Evolutionary conservation across 1,284 basidiomycete genomes (phyloP).

Genomic region (Coniferiporia sulphurascens): DNA sequence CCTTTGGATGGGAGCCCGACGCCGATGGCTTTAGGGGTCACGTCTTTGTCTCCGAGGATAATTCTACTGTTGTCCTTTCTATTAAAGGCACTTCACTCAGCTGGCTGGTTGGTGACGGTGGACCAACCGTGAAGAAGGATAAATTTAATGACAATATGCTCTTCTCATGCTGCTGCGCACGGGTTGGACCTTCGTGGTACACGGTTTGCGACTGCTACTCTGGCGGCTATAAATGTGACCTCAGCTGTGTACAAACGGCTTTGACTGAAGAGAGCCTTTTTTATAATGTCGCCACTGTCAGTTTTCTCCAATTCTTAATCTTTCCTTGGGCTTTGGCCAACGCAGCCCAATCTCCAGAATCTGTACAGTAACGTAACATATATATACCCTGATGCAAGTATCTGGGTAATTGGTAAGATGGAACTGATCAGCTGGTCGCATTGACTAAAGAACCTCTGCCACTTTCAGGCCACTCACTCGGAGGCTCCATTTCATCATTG

Average conservation of each 20-base stretch:
- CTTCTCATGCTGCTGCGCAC: conserved; percentile 89
- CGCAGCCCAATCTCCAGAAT: conserved; percentile 77
- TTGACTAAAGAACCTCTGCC: neutral
- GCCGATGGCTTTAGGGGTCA: conserved; percentile 73
- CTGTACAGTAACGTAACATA: conserved; percentile 84
- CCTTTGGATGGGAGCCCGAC: conserved; percentile 90
- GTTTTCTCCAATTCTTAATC: conserved; percentile 20
- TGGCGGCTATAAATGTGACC: conserved; percentile 64
- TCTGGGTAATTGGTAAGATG: conserved; percentile 71
- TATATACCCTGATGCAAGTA: conserved; percentile 90
- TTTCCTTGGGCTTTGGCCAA: conserved; percentile 71
- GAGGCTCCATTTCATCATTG: conserved; percentile 78
- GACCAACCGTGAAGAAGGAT: conserved; percentile 59
- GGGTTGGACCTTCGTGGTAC: conserved; percentile 81
- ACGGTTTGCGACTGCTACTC: conserved; percentile 82
- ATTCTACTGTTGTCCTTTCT: conserved; percentile 50
- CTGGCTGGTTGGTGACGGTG: conserved; percentile 34
- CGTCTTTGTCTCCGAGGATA: conserved; percentile 42
- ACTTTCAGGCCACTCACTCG: conserved; percentile 59
- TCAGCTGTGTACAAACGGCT: conserved; percentile 69
- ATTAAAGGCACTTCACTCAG: conserved; percentile 63
- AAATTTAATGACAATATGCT: conserved; percentile 87
- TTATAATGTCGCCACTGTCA: conserved; percentile 63
- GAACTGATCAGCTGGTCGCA: neutral
- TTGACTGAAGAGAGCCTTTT: conserved; percentile 77